phyloP scores from a whole-genome alignment of 2,329 filamentous ascomycete genomes.

The Venturia asperata region DNA sequence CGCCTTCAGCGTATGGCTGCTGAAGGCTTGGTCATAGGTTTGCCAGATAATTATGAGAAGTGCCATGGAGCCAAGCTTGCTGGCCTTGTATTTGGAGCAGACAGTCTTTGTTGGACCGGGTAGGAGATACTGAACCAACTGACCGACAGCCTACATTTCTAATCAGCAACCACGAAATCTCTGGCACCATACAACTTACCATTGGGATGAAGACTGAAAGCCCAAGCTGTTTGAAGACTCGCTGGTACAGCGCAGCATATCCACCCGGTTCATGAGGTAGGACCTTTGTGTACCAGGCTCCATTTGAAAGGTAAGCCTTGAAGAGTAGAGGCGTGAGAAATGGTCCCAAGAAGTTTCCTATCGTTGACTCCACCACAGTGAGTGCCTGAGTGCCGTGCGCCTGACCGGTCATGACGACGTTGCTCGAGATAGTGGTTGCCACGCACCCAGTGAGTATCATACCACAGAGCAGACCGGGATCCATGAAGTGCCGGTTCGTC shows the following conservation, averaged over 20 bases:
- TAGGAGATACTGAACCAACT: conserved; percentile 51
- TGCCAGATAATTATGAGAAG: conserved; percentile 54
- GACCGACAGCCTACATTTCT: conserved; percentile 43
- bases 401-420: conserved; percentile 65
- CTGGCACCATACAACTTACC: conserved; percentile 19
- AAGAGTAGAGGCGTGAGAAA: conserved; percentile 60
- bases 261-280: conserved; percentile 48
- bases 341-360: conserved; percentile 62
- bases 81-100: conserved; percentile 40
- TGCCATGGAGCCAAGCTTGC: conserved; percentile 40
- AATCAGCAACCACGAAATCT: background rate
- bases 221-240: conserved; percentile 62
- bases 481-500: conserved; percentile 46
- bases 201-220: conserved; percentile 61
- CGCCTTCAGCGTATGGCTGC: conserved; percentile 52
- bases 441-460: conserved; percentile 48
- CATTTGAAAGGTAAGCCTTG: conserved; percentile 51
- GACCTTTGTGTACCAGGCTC: conserved; percentile 48
- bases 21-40: conserved; percentile 60
- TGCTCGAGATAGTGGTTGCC: conserved; percentile 65
- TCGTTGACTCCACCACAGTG: conserved; percentile 55
- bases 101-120: conserved; percentile 48
- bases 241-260: conserved; percentile 56
- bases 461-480: conserved; percentile 53
- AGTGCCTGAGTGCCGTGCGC: conserved; percentile 54